Evolutionary conservation across 331 rosid genomes (phyloP).

Genomic region (Rhamnella rubrinervis): DNA sequence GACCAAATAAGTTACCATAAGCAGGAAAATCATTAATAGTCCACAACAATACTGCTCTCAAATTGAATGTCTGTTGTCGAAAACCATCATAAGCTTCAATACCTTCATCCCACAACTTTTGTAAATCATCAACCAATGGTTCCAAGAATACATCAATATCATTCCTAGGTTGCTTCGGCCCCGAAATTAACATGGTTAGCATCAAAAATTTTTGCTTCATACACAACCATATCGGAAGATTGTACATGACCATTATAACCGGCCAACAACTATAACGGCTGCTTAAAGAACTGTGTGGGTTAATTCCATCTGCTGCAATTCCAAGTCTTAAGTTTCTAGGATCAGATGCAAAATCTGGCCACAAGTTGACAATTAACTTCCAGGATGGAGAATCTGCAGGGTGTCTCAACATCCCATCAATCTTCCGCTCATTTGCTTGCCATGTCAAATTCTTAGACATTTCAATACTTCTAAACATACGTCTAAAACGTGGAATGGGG

Average conservation of each 20-base stretch:
- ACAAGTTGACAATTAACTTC: not conserved
- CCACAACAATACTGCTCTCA: not conserved
- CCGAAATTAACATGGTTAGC: not conserved
- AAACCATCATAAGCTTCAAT: not conserved
- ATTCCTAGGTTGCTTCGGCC: constrained; percentile 1
- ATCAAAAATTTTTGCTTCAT: not conserved
- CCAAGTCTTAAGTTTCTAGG: not conserved
- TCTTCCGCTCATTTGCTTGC: not conserved
- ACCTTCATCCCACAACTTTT: not conserved
- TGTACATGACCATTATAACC: not conserved
- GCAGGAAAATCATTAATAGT: not conserved
- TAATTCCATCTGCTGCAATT: not conserved
- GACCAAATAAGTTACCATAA: constrained; percentile 3
- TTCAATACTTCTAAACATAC: not conserved
- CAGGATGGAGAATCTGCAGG: not conserved
- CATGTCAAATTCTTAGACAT: not conserved
- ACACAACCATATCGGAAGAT: not conserved
- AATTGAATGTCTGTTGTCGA: no score
- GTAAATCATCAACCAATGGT: not conserved
- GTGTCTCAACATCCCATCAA: not conserved
- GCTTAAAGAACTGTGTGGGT: not conserved
- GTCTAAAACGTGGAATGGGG: not conserved
- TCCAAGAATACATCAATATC: constrained; percentile 1
- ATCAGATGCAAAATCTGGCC: no score
- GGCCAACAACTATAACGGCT: not conserved